These are phyloP conservation scores for Cicer cuneatum DNA, from an alignment of 306 rosid species.

Conservation along the genomic window DNA sequence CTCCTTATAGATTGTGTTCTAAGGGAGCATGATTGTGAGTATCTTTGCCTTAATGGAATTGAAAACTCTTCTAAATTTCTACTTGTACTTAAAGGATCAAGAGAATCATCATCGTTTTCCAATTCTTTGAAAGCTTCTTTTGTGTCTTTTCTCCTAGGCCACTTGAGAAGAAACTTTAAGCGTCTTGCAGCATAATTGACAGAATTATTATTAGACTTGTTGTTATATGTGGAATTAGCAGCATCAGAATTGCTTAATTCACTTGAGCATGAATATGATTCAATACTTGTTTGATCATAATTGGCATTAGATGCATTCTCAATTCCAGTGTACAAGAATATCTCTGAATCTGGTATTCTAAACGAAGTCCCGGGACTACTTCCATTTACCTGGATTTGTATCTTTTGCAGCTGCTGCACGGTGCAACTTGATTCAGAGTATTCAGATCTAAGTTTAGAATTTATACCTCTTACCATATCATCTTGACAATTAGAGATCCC, in stretches of 20 bases:
- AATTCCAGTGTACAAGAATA: constrained; percentile 75
- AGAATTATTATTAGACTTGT: constrained; percentile 49
- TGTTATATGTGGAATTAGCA: constrained; percentile 49
- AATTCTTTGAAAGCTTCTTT: constrained; percentile 43
- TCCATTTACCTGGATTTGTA: constrained; percentile 52
- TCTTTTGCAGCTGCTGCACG: neutral
- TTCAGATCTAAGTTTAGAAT: neutral
- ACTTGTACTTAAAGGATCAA: constrained; percentile 47
- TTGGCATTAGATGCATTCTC: constrained; percentile 64
- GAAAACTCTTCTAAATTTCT: constrained; percentile 53
- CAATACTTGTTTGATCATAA: constrained; percentile 52
- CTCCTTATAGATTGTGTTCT: constrained; percentile 53
- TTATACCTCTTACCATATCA: constrained; percentile 33
- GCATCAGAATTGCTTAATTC: constrained; percentile 55
- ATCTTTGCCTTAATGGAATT: constrained; percentile 73
- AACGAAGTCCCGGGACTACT: constrained; percentile 88
- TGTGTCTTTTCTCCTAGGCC: constrained; percentile 67
- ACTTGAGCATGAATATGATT: constrained; percentile 51
- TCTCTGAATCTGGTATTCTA: constrained; percentile 90
- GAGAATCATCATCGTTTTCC: constrained; percentile 56
- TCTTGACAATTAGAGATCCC: constrained; percentile 57
- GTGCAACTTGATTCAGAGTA: neutral
- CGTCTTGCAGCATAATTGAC: constrained; percentile 52
- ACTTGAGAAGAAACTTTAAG: constrained; percentile 68
- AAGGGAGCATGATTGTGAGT: constrained; percentile 56